Conservation (phyloP, 2,329 filamentous ascomycete species). For the Fusarium zealandicum region DNA sequence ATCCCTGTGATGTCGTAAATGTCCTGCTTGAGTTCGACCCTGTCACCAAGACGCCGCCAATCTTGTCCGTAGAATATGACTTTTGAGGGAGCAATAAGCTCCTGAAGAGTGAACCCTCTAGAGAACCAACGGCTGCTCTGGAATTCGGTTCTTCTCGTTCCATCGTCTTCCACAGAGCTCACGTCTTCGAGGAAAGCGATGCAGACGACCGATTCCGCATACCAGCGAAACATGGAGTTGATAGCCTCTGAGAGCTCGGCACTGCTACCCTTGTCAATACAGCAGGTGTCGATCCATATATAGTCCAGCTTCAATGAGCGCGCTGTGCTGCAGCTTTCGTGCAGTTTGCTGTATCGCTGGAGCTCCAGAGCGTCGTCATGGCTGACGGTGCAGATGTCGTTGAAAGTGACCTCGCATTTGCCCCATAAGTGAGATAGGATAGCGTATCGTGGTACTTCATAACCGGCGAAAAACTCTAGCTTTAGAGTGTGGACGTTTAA, state of each 20-base stretch:
- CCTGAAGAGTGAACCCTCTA: slow-evolving; percentile 43
- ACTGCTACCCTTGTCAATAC: slow-evolving; percentile 45
- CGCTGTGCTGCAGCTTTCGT: slow-evolving; percentile 32
- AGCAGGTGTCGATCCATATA: slow-evolving; percentile 45
- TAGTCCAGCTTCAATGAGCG: slow-evolving; percentile 29
- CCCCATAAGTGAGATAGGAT: slow-evolving; percentile 43
- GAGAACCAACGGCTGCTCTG: slow-evolving; percentile 37
- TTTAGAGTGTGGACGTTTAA: slow-evolving; percentile 35
- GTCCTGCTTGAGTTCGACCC: slow-evolving; percentile 27
- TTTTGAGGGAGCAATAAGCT: slow-evolving; percentile 40
- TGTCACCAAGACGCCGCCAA: slow-evolving; percentile 32
- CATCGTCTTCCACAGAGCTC: not conserved
- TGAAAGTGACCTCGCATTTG: slow-evolving; percentile 33
- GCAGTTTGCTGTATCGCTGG: slow-evolving; percentile 30
- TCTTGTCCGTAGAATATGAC: slow-evolving; percentile 37
- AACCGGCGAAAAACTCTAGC: slow-evolving; percentile 31
- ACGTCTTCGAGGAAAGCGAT: slow-evolving; percentile 41
- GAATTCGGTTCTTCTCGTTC: slow-evolving; percentile 4
- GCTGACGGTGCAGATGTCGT: slow-evolving; percentile 15
- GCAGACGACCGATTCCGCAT: slow-evolving; percentile 38
- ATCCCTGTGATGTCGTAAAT: slow-evolving; percentile 33
- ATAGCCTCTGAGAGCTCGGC: slow-evolving; percentile 45
- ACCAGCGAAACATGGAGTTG: slow-evolving; percentile 47
- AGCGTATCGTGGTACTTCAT: slow-evolving; percentile 34
- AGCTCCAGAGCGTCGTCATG: slow-evolving; percentile 2